Conservation (phyloP, 495 filamentous ascomycete genomes). For the Hyphodiscus hymeniophilus region DNA sequence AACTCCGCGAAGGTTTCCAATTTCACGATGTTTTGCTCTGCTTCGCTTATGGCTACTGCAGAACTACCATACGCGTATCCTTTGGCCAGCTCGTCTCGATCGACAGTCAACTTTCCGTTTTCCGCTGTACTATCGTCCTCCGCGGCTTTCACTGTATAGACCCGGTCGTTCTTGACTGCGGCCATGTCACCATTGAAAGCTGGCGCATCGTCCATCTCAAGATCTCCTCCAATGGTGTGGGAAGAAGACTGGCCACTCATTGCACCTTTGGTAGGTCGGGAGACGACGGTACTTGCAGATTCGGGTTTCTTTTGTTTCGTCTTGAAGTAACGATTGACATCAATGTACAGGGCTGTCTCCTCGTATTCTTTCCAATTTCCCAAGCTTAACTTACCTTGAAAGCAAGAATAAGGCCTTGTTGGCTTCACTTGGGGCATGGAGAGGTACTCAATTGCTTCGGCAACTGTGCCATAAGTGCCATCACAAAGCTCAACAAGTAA, state of each 20-base stretch:
- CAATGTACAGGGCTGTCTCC: slow-evolving; percentile 69
- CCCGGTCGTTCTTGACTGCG: slow-evolving; percentile 59
- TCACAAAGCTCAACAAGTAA: slow-evolving; percentile 52
- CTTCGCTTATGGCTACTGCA: slow-evolving; percentile 77
- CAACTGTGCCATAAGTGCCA: slow-evolving; percentile 72
- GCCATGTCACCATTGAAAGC: slow-evolving; percentile 37
- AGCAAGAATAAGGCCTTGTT: slow-evolving; percentile 62
- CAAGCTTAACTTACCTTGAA: slow-evolving; percentile 71
- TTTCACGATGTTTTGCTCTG: slow-evolving; percentile 73
- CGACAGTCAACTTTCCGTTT: slow-evolving; percentile 74
- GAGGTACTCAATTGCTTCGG: slow-evolving; percentile 69
- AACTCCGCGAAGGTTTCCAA: slow-evolving; percentile 67
- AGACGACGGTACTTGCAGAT: slow-evolving; percentile 67
- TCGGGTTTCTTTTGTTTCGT: slow-evolving; percentile 67
- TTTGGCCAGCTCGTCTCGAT: slow-evolving; percentile 75
- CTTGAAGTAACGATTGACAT: slow-evolving; percentile 83
- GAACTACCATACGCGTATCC: slow-evolving; percentile 94
- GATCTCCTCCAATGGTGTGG: slow-evolving; percentile 33
- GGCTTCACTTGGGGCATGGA: slow-evolving; percentile 71
- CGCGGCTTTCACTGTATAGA: slow-evolving; percentile 73
- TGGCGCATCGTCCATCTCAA: slow-evolving; percentile 33
- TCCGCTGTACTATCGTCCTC: slow-evolving; percentile 27
- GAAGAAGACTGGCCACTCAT: slow-evolving; percentile 35
- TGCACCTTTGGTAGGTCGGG: slow-evolving; percentile 30
- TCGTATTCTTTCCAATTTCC: slow-evolving; percentile 63